Base-by-base conservation (phyloP, 139 green algal species). In the Chlamydomonas sphaeroides region DNA sequence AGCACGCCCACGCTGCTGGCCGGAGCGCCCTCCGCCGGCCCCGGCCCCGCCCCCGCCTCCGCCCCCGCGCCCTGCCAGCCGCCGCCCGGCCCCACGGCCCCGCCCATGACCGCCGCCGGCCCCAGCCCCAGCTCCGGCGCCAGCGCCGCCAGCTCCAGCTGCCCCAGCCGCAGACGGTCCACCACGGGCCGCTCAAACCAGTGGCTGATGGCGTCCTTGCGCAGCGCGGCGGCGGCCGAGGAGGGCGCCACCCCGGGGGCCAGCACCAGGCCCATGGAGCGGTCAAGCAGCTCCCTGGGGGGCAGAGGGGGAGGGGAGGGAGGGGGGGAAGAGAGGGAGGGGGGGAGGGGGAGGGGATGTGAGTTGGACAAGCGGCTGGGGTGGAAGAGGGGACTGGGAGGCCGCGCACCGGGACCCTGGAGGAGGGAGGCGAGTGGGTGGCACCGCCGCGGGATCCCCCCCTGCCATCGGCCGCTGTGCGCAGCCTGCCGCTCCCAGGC, bases 131-230 rank as follows among this genome's bases (percentile, higher is more conserved):
- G 80, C 76, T 6, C 79, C 76, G 35, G 45, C 45, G 45, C 14
- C 45, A 53, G 45, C 11, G 14, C 14, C 45, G 45, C 63, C 67
- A 85, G 78, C 79, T 85, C 66, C 49, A 80, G 41, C 35, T 87
- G 65, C 32, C 79, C 79, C 49, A 66, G 20, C 18, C 59, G 45
- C 45, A 69, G 41, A n/a, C 79, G 79, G 36, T 83, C 77, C 21
- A 53, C 66, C 61, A 75, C 48, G 20, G 45, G 30, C 5, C 63
- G 77, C 23, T 68, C 63, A 33, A 74, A 73, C 77, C 77, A 83
- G 42, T 33, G 25, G 0, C 11, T 7, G 14, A 36, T 3, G n/a
- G 15, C 39, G 6, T 74, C 25, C 36, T 33, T n/a, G 65, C 65
- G 56, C 51, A 26, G 51, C 36, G 65, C 33, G 33, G 36, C 65